These are phyloP conservation scores for Cordyceps tenuipes DNA, from an alignment of 2,329 filamentous ascomycete species.

Conservation along the genomic window DNA sequence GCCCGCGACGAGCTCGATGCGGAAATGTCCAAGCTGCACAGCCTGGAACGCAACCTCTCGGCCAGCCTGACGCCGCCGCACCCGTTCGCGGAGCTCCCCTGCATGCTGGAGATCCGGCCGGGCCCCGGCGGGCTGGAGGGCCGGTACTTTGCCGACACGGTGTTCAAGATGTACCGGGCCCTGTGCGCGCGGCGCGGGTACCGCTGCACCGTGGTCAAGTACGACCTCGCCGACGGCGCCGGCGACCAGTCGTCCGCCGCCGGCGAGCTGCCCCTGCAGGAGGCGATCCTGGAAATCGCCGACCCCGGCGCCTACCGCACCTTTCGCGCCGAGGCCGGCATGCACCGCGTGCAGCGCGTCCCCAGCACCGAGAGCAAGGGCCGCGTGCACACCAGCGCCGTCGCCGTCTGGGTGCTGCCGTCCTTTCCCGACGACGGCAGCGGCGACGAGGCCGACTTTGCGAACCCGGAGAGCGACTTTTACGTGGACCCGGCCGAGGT, in stretches of 20 bases:
- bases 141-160: conserved; percentile 76
- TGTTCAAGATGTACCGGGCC: conserved; percentile 82
- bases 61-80: conserved; percentile 76
- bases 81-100: conserved; percentile 82
- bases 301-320: conserved; percentile 69
- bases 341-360: conserved; percentile 90
- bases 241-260: conserved; percentile 43
- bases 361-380: conserved; percentile 87
- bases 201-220: conserved; percentile 63
- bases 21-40: conserved; percentile 53
- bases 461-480: conserved; percentile 85
- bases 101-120: conserved; percentile 83
- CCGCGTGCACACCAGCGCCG: conserved; percentile 86
- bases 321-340: conserved; percentile 81
- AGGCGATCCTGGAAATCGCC: conserved; percentile 80
- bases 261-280: conserved; percentile 64
- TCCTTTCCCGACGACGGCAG: conserved; percentile 55
- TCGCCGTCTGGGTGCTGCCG: conserved; percentile 85
- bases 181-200: conserved; percentile 66
- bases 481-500: conserved; percentile 83
- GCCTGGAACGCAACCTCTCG: conserved; percentile 60
- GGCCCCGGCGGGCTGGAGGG: conserved; percentile 90
- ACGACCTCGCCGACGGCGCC: conserved; percentile 63
- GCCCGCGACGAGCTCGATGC: conserved; percentile 72
- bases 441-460: conserved; percentile 51